A percentile compares a stretch with the other conserved stretches of the same genome.
Evolutionary conservation across 2,329 filamentous ascomycete genomes (phyloP).

Genomic region (Huntiella bhutanensis): DNA sequence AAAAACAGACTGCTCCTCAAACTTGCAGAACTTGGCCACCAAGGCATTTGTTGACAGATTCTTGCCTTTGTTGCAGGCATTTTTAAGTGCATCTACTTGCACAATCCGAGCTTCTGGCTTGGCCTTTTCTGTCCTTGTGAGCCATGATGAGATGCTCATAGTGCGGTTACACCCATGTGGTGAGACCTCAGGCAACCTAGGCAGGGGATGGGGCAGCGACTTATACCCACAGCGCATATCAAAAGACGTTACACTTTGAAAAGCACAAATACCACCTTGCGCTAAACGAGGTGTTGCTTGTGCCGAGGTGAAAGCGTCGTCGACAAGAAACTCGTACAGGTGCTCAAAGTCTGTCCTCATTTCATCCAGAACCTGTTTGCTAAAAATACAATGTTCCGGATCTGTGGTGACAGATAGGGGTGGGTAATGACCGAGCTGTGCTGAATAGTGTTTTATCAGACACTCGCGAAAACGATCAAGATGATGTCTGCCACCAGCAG

Average conservation of each 20-base stretch:
- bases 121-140: conserved; percentile 22
- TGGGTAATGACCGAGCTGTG: conserved; percentile 54
- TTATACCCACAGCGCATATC: conserved; percentile 40
- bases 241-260: conserved; percentile 50
- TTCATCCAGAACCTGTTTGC: conserved; percentile 28
- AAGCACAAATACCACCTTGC: conserved; percentile 48
- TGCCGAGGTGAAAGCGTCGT: conserved; percentile 32
- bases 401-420: conserved; percentile 26
- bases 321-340: conserved; percentile 53
- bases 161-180: conserved; percentile 13
- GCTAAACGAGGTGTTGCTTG: conserved; percentile 33
- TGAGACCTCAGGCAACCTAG: conserved; percentile 37
- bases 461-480: conserved; percentile 56
- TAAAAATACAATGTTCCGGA: conserved; percentile 32
- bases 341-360: conserved; percentile 54
- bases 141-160: conserved; percentile 23
- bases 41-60: conserved; percentile 31
- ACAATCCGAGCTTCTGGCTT: conserved; percentile 30
- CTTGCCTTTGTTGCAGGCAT: conserved; percentile 27
- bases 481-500: conserved; percentile 41
- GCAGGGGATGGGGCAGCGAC: conserved; percentile 45
- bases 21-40: conserved; percentile 48
- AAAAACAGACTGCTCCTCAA: conserved; percentile 40
- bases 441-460: conserved; percentile 44
- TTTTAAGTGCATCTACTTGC: conserved; percentile 32